Conservation (phyloP, 2,329 filamentous ascomycete genomes). For the Conoideocrella luteorostrata region DNA sequence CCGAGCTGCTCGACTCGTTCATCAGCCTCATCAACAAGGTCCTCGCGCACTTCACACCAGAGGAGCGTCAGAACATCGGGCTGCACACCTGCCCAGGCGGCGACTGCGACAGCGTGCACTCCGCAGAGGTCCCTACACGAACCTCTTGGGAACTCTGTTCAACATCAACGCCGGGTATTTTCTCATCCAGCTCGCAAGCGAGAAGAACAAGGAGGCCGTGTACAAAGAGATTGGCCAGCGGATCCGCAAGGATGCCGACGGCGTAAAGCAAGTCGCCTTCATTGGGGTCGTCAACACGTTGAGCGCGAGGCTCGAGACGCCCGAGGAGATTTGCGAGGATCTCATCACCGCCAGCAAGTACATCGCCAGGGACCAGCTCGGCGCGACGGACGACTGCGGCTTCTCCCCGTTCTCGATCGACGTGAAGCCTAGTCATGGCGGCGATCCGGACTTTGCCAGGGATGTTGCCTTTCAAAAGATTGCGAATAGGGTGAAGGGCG, state of each 20-base stretch:
- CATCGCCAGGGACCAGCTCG: constrained; percentile 9
- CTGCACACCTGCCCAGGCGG: constrained; percentile 13
- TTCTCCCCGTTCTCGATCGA: constrained; percentile 13
- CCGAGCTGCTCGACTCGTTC: constrained; percentile 7
- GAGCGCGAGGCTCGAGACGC: constrained; percentile 8
- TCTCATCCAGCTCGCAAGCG: constrained; percentile 10
- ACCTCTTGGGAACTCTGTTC: constrained; percentile 8
- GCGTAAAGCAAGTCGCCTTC: constrained; percentile 12
- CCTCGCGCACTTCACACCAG: constrained; percentile 7
- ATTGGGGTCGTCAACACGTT: constrained; percentile 11
- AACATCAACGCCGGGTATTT: constrained; percentile 12
- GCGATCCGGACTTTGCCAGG: constrained; percentile 9
- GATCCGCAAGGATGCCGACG: constrained; percentile 10
- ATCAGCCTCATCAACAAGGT: constrained; percentile 10
- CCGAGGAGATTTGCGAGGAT: constrained; percentile 10
- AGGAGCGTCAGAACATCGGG: constrained; percentile 10
- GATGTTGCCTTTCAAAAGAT: constrained; percentile 12
- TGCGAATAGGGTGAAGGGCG: constrained; percentile 7
- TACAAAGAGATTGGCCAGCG: constrained; percentile 9
- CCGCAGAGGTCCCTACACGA: constrained; percentile 8
- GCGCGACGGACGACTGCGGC: constrained; percentile 12
- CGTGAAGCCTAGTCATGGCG: constrained; percentile 10
- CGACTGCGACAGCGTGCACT: constrained; percentile 12
- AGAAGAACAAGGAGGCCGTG: constrained; percentile 8
- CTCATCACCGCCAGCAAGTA: constrained; percentile 9